phyloP scores from a whole-genome alignment of 1,284 basidiomycete species.

The Exobasidium cylindrosporum region DNA sequence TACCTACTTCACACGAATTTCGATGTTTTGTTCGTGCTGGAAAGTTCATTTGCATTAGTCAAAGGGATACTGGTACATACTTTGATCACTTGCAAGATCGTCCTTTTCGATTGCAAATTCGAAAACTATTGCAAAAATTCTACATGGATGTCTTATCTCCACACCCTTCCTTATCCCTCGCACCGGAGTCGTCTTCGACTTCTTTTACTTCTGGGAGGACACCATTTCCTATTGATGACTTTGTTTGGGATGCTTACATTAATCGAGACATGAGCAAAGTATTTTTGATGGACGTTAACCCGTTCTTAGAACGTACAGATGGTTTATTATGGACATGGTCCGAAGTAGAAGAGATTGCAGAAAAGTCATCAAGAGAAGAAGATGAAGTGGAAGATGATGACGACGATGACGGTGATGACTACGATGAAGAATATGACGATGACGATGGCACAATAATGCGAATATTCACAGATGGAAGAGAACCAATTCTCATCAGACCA shows the following conservation, averaged over 20 bases:
- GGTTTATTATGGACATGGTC: constrained; percentile 79
- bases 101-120: constrained; percentile 62
- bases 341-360: constrained; percentile 61
- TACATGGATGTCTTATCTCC: constrained; percentile 66
- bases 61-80: constrained; percentile 72
- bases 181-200: not conserved
- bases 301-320: constrained; percentile 80
- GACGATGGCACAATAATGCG: constrained; percentile 9
- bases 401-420: constrained; percentile 9
- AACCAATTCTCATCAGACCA: not conserved
- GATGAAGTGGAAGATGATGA: not conserved
- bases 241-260: constrained; percentile 80
- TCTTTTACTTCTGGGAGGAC: not conserved
- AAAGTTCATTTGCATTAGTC: constrained; percentile 67
- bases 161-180: constrained; percentile 44
- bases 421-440: constrained; percentile 8
- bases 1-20: constrained; percentile 66
- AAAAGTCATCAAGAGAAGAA: constrained; percentile 5
- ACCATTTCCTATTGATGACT: constrained; percentile 24
- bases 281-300: constrained; percentile 85
- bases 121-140: constrained; percentile 63
- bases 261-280: constrained; percentile 72
- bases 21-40: constrained; percentile 33
- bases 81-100: constrained; percentile 70
- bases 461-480: constrained; percentile 14